Evolutionary conservation across 257 asterid species (phyloP).

Genomic region (Pogostemon cablin): DNA sequence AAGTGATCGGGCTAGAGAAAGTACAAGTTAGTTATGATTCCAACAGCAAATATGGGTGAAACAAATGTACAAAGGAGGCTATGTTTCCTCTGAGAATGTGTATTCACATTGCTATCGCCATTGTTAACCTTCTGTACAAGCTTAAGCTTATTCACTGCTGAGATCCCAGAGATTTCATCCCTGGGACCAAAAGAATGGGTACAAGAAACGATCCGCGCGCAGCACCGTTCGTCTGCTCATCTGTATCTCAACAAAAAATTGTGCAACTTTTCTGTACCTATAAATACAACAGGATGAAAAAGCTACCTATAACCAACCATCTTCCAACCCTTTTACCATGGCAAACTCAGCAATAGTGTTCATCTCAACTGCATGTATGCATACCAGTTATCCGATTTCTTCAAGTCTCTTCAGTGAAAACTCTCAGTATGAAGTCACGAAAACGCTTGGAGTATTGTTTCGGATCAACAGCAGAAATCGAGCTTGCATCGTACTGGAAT

Average conservation of each 20-base stretch:
- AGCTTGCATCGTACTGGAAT: constrained; percentile 75
- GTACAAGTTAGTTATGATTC: constrained; percentile 1
- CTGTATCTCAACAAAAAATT: constrained; percentile 31
- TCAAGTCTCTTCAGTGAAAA: constrained; percentile 64
- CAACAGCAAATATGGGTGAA: constrained; percentile 7
- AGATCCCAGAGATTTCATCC: constrained; percentile 19
- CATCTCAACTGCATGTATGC: constrained; percentile 5
- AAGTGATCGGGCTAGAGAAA: too few species aligned
- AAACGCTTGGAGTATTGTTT: constrained; percentile 81
- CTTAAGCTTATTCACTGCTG: constrained; percentile 24
- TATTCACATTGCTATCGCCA: constrained; percentile 29
- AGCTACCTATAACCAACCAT: constrained; percentile 25
- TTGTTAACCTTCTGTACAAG: constrained; percentile 32
- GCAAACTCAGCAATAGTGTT: constrained; percentile 8
- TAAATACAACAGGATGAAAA: constrained; percentile 33
- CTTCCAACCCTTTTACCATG: constrained; percentile 22
- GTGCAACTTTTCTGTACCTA: constrained; percentile 37
- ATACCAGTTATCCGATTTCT: not conserved
- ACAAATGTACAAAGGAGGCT: constrained; percentile 21
- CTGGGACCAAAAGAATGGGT: constrained; percentile 31
- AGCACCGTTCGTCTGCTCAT: constrained; percentile 40
- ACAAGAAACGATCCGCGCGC: constrained; percentile 35
- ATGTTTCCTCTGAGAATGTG: constrained; percentile 22
- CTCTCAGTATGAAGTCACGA: constrained; percentile 73
- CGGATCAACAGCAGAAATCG: constrained; percentile 95